A percentile compares a stretch with the other conserved stretches of the same genome.
Evolutionary conservation across 1,139 yeast genomes (phyloP).

Genomic region (Magnusiomyces suaveolens): DNA sequence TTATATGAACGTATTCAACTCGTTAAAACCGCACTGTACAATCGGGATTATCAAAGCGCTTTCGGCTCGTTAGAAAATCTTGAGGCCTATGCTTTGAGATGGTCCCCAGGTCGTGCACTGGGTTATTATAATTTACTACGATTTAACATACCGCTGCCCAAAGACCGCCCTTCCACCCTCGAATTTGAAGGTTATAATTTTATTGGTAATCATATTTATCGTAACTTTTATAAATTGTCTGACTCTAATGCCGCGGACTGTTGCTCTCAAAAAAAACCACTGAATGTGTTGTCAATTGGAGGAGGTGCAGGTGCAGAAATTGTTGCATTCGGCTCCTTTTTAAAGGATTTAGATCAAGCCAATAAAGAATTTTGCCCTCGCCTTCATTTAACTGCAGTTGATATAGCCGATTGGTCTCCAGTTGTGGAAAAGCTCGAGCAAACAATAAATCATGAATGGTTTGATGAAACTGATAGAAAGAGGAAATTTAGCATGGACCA

Average conservation of each 20-base stretch:
- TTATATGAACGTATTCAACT: slow-evolving; percentile 39
- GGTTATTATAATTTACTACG: slow-evolving; percentile 34
- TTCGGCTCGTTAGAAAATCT: slow-evolving; percentile 56
- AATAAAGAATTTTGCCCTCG: slow-evolving; percentile 26
- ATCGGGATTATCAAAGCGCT: slow-evolving; percentile 61
- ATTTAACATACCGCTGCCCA: neutral
- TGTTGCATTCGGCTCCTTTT: slow-evolving; percentile 54
- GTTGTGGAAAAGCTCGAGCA: slow-evolving; percentile 39
- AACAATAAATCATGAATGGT: neutral
- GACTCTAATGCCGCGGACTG: neutral
- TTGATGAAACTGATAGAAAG: neutral
- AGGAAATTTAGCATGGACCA: no score
- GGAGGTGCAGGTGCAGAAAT: slow-evolving; percentile 89
- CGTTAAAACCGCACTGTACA: slow-evolving; percentile 60
- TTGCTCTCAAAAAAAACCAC: neutral
- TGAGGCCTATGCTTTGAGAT: slow-evolving; percentile 68
- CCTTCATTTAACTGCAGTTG: slow-evolving; percentile 43
- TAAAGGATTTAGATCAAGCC: slow-evolving; percentile 15
- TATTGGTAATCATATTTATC: neutral
- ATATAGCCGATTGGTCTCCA: slow-evolving; percentile 67
- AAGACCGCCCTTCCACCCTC: neutral
- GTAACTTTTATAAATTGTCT: neutral
- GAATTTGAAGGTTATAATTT: neutral
- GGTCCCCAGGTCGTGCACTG: slow-evolving; percentile 78
- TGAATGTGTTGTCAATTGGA: slow-evolving; percentile 52